Percentiles rank a stretch among this genome's conserved stretches.
Conservation (phyloP, 257 asterid species). For the Solanum raphanifolium region DNA sequence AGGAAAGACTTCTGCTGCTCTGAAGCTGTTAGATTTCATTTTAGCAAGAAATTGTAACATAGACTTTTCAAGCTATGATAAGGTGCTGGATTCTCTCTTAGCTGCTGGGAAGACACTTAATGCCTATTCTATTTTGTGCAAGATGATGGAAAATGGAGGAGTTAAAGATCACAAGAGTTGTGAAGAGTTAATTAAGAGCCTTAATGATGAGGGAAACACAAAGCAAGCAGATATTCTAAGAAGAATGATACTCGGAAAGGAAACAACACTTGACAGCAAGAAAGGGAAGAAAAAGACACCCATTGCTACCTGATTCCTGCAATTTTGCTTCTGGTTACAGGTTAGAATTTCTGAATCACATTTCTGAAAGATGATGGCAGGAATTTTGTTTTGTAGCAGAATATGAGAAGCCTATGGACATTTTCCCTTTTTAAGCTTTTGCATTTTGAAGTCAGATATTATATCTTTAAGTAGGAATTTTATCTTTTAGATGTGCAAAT, state of each 20-base stretch:
- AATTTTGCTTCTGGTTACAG: slow-evolving; percentile 3
- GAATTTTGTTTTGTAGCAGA: not conserved
- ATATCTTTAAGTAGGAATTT: not conserved
- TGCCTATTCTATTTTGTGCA: slow-evolving; percentile 72
- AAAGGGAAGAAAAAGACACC: slow-evolving; percentile 47
- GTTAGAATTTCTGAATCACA: slow-evolving; percentile 13
- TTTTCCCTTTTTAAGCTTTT: not conserved
- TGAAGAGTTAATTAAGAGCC: slow-evolving; percentile 70
- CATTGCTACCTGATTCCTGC: slow-evolving; percentile 9
- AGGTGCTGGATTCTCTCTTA: slow-evolving; percentile 75
- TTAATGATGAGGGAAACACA: slow-evolving; percentile 74
- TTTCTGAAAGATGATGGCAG: not conserved
- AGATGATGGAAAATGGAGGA: slow-evolving; percentile 75
- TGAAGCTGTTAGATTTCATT: slow-evolving; percentile 63
- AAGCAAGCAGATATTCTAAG: slow-evolving; percentile 82
- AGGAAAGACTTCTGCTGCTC: slow-evolving; percentile 70
- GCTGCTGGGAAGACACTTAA: slow-evolving; percentile 79
- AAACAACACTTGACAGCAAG: slow-evolving; percentile 26
- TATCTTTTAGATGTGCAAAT: not conserved
- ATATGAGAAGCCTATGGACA: not conserved
- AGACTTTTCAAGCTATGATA: slow-evolving; percentile 52
- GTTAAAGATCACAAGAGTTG: slow-evolving; percentile 43
- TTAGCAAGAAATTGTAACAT: slow-evolving; percentile 50
- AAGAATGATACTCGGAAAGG: slow-evolving; percentile 47
- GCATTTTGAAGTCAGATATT: not conserved